Base-by-base conservation (phyloP, 2,329 filamentous ascomycete genomes). In the Ophiostoma angusticollis region DNA sequence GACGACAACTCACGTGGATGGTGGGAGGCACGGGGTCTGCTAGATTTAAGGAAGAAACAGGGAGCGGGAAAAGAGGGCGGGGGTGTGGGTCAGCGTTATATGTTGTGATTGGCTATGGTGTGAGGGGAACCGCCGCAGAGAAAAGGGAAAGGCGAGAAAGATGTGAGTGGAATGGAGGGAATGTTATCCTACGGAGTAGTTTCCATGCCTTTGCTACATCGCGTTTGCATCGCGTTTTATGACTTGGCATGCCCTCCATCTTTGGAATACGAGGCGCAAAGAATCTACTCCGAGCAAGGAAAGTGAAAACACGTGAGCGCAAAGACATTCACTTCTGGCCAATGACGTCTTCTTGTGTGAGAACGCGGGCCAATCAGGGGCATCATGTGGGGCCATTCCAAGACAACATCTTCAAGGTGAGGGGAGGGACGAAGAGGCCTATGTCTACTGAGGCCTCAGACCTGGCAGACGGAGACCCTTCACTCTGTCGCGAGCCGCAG, bases 1-100 rank as follows among this genome's bases (percentile, higher is more conserved):
- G 32, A 32, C 38, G 27, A 38, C 23, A 42, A 43, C 42, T 44
- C 47, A 49, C 47, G 47, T 49, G 47, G 47, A 40, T 47, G 39
- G n/a, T n/a, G n/a, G 43, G 39, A 18, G 23, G 47, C 47, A 49
- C 47, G 47, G 47, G 47, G 43, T 49, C 30, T 46, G 45, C 45
- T 45, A 41, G 37, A 44, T 47, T 45, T 44, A 47, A 46, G 36
- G 45, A 12, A 40, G 30, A 31, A n/a, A 23, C 11, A 31, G 31
- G 19, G 31, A 38, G 24, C 13, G 21, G 25, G 22, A 25, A 34
- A 39, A 37, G 27, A 40, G 27, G 34, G 41, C 37, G 41, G 41
- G 41, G 37, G 33, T 34, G 14, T 35, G 38, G 34, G 12, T 22
- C 29, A 13, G 9, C 7, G 14, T 1, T 7, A 2, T 5, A n/a